phyloP scores from a whole-genome alignment of 352 stramenopile genomes.

The Pythium dissimile region DNA sequence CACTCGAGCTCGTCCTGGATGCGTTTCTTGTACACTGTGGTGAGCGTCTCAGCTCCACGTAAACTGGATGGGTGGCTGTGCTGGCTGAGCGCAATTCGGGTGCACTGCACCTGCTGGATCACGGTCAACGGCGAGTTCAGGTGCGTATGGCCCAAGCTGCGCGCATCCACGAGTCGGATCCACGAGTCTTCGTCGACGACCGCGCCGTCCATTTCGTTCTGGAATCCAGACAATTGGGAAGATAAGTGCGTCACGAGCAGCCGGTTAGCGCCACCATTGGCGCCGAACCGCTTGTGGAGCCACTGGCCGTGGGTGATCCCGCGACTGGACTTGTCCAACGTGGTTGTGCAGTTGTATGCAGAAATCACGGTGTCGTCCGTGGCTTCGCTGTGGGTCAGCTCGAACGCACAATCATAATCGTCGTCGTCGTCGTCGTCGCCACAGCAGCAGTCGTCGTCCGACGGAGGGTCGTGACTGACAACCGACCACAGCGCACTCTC shows the following conservation, averaged over 20 bases:
- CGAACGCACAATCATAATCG: not conserved
- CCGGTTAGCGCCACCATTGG: not conserved
- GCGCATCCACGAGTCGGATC: slow-evolving; percentile 7
- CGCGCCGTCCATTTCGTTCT: slow-evolving; percentile 9
- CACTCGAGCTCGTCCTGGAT: slow-evolving; percentile 6
- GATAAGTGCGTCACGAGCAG: not conserved
- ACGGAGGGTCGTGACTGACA: not conserved
- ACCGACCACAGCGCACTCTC: not conserved
- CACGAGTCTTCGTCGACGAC: slow-evolving; percentile 4
- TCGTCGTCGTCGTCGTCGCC: not conserved
- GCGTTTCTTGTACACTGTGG: slow-evolving; percentile 6
- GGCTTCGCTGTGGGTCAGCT: not conserved
- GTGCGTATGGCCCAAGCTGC: slow-evolving; percentile 5
- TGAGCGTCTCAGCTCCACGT: not conserved
- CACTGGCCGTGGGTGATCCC: slow-evolving; percentile 7
- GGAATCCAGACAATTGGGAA: not conserved
- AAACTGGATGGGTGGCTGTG: not conserved
- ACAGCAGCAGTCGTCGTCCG: not conserved
- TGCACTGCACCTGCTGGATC: slow-evolving; percentile 6
- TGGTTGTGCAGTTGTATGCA: not conserved
- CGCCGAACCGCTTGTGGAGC: not conserved
- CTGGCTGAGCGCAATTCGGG: not conserved
- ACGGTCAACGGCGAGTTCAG: not conserved
- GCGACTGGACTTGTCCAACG: not conserved
- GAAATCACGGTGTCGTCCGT: slow-evolving; percentile 10